Evolutionary conservation across 495 filamentous ascomycete genomes (phyloP).

Genomic region (Xylaria longipes): DNA sequence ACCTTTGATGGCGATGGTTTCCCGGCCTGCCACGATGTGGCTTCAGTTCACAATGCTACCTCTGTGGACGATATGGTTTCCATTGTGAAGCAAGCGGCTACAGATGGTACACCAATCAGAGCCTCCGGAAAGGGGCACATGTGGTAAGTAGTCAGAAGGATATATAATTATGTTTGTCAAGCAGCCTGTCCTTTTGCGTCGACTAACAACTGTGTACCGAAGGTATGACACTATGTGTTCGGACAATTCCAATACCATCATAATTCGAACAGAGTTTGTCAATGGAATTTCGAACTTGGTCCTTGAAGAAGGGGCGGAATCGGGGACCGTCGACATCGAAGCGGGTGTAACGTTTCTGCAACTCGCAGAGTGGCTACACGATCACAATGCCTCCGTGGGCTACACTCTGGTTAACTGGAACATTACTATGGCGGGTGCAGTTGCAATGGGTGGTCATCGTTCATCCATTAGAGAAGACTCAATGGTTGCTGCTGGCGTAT

Average conservation of each 20-base stretch:
- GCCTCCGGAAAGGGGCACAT: constrained; percentile 57
- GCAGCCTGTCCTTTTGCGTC: neutral
- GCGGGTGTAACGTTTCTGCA: constrained; percentile 59
- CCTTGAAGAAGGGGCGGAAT: constrained; percentile 42
- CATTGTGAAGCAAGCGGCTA: constrained; percentile 46
- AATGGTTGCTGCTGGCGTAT: constrained; percentile 58
- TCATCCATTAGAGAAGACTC: constrained; percentile 54
- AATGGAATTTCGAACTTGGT: constrained; percentile 47
- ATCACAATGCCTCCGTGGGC: constrained; percentile 50
- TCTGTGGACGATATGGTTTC: constrained; percentile 50
- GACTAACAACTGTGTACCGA: constrained; percentile 1
- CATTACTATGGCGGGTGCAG: constrained; percentile 55
- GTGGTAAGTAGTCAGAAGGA: constrained; percentile 41
- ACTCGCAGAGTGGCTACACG: constrained; percentile 56
- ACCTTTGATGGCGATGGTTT: constrained; percentile 59
- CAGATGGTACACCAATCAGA: constrained; percentile 44
- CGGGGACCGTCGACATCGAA: constrained; percentile 53
- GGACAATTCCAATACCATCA: constrained; percentile 47
- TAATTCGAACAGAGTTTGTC: constrained; percentile 55
- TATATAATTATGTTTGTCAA: neutral
- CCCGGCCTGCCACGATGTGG: constrained; percentile 53
- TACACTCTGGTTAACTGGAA: constrained; percentile 61
- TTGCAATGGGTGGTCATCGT: constrained; percentile 59
- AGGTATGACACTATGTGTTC: constrained; percentile 59
- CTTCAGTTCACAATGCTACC: constrained; percentile 49